A percentile compares a stretch with the other conserved stretches of the same genome.
Evolutionary conservation across 1,284 basidiomycete species (phyloP).

Genomic region (Mycosarcoma mackinlayi): DNA sequence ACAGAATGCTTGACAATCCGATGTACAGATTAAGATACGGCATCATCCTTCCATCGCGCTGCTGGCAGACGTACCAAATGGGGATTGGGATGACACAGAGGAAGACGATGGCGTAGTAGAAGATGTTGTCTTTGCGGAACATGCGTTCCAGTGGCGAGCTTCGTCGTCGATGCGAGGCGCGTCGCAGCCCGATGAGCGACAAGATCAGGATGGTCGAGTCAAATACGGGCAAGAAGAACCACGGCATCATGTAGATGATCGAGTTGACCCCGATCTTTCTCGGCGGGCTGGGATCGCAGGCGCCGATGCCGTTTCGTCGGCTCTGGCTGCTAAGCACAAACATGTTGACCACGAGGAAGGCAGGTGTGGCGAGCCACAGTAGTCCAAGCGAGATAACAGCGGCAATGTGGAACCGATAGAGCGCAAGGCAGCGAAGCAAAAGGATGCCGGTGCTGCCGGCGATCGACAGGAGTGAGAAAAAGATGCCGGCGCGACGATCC

Average conservation of each 20-base stretch:
- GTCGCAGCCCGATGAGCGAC: slow-evolving; percentile 35
- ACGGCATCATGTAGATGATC: slow-evolving; percentile 41
- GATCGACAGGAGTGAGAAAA: slow-evolving; percentile 44
- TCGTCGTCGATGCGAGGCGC: slow-evolving; percentile 39
- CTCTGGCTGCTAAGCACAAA: slow-evolving; percentile 36
- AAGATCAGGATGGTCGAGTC: slow-evolving; percentile 46
- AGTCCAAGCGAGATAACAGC: slow-evolving; percentile 36
- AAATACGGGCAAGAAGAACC: slow-evolving; percentile 51
- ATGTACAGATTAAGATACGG: slow-evolving; percentile 51
- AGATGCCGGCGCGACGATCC: slow-evolving; percentile 33
- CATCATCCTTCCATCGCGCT: slow-evolving; percentile 44
- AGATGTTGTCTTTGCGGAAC: slow-evolving; percentile 52
- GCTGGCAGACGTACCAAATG: slow-evolving; percentile 39
- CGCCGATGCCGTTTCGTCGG: slow-evolving; percentile 41
- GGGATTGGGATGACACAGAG: slow-evolving; percentile 49
- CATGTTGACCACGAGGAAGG: slow-evolving; percentile 41
- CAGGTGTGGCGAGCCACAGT: slow-evolving; percentile 44
- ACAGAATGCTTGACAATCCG: slow-evolving; percentile 42
- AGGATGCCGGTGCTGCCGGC: slow-evolving; percentile 49
- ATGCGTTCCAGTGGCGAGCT: slow-evolving; percentile 42
- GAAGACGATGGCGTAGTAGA: slow-evolving; percentile 47
- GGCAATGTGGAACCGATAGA: slow-evolving; percentile 41
- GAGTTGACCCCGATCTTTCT: slow-evolving; percentile 11
- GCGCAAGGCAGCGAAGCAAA: slow-evolving; percentile 39
- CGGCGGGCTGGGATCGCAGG: slow-evolving; percentile 41